A percentile compares a stretch with the other conserved stretches of the same genome.
Evolutionary conservation across 495 filamentous ascomycete genomes (phyloP).

Genomic region (Talaromyces proteolyticus): DNA sequence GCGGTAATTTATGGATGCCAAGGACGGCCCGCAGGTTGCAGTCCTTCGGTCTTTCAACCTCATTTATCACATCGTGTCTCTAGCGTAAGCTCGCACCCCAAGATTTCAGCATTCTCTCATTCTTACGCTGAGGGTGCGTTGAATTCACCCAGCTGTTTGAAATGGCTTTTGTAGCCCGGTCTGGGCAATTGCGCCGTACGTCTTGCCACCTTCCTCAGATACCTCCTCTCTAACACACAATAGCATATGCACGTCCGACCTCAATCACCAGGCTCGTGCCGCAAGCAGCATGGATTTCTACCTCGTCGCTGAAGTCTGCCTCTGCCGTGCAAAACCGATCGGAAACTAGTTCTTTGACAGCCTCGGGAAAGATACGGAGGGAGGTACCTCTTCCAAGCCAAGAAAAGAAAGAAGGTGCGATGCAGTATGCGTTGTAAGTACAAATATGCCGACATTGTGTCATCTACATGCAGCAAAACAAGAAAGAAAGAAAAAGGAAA

Average conservation of each 20-base stretch:
- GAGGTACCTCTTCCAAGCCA: conserved; percentile 88
- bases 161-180: conserved; percentile 1
- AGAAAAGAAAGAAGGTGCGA: conserved; percentile 86
- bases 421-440: conserved; percentile 95
- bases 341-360: conserved; percentile 33
- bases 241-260: conserved; percentile 1
- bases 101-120: background rate
- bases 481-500: background rate
- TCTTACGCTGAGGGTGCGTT: background rate
- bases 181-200: conserved; percentile 6
- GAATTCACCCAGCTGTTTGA: background rate
- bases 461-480: too few species aligned
- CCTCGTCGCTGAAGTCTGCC: conserved; percentile 34
- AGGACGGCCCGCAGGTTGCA: background rate
- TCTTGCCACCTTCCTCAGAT: background rate
- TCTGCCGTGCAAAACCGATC: conserved; percentile 40
- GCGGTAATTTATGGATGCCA: too few species aligned
- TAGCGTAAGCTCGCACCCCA: background rate
- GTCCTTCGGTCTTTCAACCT: background rate
- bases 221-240: background rate
- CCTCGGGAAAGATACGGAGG: conserved; percentile 47
- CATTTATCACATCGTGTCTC: too few species aligned
- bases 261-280: background rate
- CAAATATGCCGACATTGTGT: background rate
- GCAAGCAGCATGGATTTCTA: conserved; percentile 23